Conservation (phyloP, 2,329 filamentous ascomycete genomes). For the Piedraia hortae region DNA sequence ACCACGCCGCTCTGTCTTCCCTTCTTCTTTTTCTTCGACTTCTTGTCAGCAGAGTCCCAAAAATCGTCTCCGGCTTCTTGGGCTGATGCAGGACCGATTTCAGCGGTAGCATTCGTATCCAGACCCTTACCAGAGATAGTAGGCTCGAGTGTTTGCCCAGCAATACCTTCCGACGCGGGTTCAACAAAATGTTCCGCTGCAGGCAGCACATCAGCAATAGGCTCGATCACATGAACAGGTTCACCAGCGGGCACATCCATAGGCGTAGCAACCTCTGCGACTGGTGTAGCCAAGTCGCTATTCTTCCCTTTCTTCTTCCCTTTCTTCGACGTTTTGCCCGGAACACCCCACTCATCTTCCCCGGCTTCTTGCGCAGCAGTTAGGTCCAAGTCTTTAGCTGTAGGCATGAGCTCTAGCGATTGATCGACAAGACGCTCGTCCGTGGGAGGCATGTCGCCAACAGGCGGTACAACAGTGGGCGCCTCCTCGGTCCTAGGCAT, state of each 20-base stretch:
- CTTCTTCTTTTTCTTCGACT: constrained; percentile 3
- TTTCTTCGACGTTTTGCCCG: constrained; percentile 15
- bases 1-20: constrained; percentile 8
- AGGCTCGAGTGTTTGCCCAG: not conserved
- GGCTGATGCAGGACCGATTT: constrained; percentile 4
- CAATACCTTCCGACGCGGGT: constrained; percentile 18
- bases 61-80: constrained; percentile 1
- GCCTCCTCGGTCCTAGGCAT: no score
- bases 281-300: constrained; percentile 2
- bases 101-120: not conserved
- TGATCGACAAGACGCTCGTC: no score
- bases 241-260: not conserved
- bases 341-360: constrained; percentile 5
- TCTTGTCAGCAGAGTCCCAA: constrained; percentile 1
- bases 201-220: not conserved
- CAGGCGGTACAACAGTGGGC: no score
- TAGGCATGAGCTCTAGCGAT: no score
- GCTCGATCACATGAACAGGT: not conserved
- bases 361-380: constrained; percentile 1
- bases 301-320: constrained; percentile 16
- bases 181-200: constrained; percentile 6
- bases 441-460: no score
- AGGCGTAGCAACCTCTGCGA: not conserved
- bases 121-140: no score
- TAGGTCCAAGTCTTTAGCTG: no score